A percentile compares a stretch with the other conserved stretches of the same genome.
Conservation (phyloP, 495 filamentous ascomycete genomes). For the Pyrenopolyporus hunteri region DNA sequence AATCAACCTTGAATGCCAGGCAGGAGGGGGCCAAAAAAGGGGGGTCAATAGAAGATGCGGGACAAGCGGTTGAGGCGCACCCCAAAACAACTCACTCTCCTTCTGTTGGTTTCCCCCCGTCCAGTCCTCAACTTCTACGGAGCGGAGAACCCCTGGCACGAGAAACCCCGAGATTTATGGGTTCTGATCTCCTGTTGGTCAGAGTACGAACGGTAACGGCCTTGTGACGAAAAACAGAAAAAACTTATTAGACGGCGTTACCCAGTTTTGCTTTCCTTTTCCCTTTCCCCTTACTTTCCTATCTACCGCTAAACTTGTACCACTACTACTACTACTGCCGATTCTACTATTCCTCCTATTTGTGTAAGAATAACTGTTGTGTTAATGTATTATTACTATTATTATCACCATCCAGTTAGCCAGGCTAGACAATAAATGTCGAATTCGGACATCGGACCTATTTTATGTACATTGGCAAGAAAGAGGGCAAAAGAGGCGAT, state of each 20-base stretch:
- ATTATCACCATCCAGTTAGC: neutral
- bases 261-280: neutral
- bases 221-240: neutral
- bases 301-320: slow-evolving; percentile 3
- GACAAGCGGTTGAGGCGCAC: no score
- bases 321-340: neutral
- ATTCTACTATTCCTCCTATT: neutral
- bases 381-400: neutral
- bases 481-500: neutral
- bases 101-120: no score
- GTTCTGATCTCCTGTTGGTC: slow-evolving; percentile 7
- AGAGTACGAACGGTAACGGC: slow-evolving; percentile 18
- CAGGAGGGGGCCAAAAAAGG: neutral
- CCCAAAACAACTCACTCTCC: no score
- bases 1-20: slow-evolving; percentile 10
- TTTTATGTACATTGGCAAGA: neutral
- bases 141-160: no score
- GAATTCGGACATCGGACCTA: no score
- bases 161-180: no score
- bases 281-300: neutral
- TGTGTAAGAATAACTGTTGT: slow-evolving; percentile 12
- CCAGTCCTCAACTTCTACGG: no score
- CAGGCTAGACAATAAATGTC: neutral
- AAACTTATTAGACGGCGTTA: slow-evolving; percentile 7
- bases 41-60: neutral